phyloP scores from a whole-genome alignment of 176 grass and related monocot genomes.

The Triticum urartu region DNA sequence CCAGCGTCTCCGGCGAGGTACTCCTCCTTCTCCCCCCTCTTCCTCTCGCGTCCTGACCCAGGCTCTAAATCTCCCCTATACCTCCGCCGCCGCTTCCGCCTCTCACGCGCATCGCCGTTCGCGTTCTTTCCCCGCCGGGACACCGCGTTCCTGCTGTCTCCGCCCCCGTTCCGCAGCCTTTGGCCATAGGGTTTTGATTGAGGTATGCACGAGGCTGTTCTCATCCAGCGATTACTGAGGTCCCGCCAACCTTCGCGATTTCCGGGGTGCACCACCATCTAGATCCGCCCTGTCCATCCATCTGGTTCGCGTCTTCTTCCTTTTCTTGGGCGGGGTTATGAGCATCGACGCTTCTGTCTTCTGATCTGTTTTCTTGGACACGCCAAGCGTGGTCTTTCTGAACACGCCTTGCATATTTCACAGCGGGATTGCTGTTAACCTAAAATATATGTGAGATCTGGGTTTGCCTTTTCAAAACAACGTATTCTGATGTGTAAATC shows the following conservation, averaged over 20 bases:
- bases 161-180: background rate
- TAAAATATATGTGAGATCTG: background rate
- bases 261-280: background rate
- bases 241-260: background rate
- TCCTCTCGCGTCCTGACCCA: background rate
- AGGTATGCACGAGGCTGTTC: background rate
- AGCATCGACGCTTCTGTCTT: background rate
- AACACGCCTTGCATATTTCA: background rate
- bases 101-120: background rate
- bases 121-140: background rate
- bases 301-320: background rate
- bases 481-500: background rate
- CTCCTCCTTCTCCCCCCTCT: too few relatives aligned
- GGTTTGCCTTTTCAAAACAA: background rate
- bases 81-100: background rate
- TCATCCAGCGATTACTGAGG: background rate
- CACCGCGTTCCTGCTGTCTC: background rate
- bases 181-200: background rate
- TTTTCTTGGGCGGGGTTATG: background rate
- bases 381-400: background rate
- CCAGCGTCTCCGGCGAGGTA: too few relatives aligned
- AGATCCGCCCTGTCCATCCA: background rate
- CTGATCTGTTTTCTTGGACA: background rate
- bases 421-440: background rate
- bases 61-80: too few relatives aligned